Conservation (phyloP, 2,329 filamentous ascomycete species). For the Xylariaceae sp. region DNA sequence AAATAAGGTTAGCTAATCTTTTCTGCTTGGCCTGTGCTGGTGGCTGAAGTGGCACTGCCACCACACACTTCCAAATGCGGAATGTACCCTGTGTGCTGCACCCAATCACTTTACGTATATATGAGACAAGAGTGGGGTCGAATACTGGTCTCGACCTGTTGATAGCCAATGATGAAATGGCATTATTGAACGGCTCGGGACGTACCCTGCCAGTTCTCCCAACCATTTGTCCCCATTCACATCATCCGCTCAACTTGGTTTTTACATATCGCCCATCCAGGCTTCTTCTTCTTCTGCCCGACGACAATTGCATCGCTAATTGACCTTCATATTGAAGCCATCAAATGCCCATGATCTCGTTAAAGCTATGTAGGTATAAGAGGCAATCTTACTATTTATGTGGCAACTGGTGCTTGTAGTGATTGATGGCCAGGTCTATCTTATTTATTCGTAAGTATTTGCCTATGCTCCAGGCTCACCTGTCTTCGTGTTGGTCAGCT, state of each 20-base stretch:
- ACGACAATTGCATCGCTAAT: no score
- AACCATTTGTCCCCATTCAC: neutral
- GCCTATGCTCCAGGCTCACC: no score
- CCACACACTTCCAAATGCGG: slow-evolving; percentile 10
- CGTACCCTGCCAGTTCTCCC: neutral
- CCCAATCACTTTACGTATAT: slow-evolving; percentile 13
- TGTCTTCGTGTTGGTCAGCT: no score
- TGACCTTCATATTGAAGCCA: no score
- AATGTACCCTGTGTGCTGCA: slow-evolving; percentile 13
- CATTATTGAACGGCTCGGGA: neutral
- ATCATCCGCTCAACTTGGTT: neutral
- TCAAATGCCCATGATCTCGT: no score
- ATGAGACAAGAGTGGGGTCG: slow-evolving; percentile 19
- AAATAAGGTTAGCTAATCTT: slow-evolving; percentile 12
- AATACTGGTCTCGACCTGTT: neutral
- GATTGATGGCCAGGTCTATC: no score
- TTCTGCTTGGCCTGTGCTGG: neutral
- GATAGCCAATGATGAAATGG: slow-evolving; percentile 21
- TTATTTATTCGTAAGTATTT: no score
- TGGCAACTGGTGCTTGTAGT: no score
- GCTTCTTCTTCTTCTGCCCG: no score
- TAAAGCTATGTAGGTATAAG: no score
- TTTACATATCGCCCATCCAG: no score
- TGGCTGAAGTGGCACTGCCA: slow-evolving; percentile 20
- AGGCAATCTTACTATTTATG: no score